These are phyloP conservation scores for Somion occarium DNA, from an alignment of 1,284 basidiomycete species.

Conservation along the genomic window DNA sequence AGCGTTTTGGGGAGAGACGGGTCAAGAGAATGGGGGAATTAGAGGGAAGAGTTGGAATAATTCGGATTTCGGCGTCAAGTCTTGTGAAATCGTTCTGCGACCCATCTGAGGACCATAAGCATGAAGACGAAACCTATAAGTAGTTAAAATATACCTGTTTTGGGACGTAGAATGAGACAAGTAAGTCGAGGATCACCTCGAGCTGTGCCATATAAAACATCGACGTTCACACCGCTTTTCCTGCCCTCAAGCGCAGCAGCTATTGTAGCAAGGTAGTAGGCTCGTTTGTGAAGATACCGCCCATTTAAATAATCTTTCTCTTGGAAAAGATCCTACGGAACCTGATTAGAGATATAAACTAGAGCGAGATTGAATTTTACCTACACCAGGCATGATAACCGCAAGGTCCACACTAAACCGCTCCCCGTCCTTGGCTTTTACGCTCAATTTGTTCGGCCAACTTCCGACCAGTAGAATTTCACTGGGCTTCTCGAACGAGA, in stretches of 20 bases:
- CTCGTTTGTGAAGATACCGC: constrained; percentile 90
- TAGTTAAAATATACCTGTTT: constrained; percentile 42
- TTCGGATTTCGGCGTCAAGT: constrained; percentile 64
- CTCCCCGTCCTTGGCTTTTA: constrained; percentile 60
- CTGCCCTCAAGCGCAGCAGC: constrained; percentile 13
- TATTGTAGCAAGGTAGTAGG: constrained; percentile 74
- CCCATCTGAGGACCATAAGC: background rate
- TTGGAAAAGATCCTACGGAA: constrained; percentile 72
- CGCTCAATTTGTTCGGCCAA: constrained; percentile 65
- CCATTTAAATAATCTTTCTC: constrained; percentile 93
- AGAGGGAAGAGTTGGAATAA: constrained; percentile 66
- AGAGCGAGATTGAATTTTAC: constrained; percentile 20
- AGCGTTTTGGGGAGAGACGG: constrained; percentile 73
- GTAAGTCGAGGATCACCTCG: constrained; percentile 66
- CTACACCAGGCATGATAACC: constrained; percentile 82
- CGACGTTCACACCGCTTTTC: constrained; percentile 44
- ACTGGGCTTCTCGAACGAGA: constrained; percentile 62
- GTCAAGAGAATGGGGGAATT: constrained; percentile 56
- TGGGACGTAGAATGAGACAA: constrained; percentile 57
- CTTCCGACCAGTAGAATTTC: constrained; percentile 71
- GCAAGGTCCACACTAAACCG: constrained; percentile 80
- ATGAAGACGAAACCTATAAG: too few relatives aligned
- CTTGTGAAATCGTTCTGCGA: constrained; percentile 57
- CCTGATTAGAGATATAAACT: background rate
- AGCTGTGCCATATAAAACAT: constrained; percentile 57